Evolutionary conservation across 345 rosid genomes (phyloP), one percentile per base, ranked within the genome.

Genomic region (Mercurialis annua): DNA sequence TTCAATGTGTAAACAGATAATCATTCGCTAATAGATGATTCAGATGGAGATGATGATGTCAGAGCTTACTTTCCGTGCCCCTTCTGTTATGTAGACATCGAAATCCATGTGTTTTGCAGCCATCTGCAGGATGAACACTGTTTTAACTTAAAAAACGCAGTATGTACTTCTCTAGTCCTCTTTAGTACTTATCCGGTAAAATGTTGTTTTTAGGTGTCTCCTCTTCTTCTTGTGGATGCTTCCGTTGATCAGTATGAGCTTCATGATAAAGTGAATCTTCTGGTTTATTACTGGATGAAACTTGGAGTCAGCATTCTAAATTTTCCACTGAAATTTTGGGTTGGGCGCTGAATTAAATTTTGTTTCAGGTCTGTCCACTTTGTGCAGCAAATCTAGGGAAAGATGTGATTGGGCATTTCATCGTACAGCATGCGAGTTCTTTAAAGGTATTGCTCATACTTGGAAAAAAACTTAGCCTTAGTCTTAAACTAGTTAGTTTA

Each of bases 381-480:
- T 87, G 90, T 73, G 88, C 90, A 12, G 87, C 73, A 65, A 83
- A 76, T 78, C 81, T 85, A 33, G 88, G 84, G 49, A 85, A 78
- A 71, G 86, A 87, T 71, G 83, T 72, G 21, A 65, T 66, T 38
- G 80, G 80, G 38, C 93, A 83, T 82, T 83, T 87, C 73, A 66
- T 80, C n/a, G 74, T 59, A 64, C 88, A 82, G 50, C 90, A 85
- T 67, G 53, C 84, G 24, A 74, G 62, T 73, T 83, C 72, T 2
- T 69, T 87, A 46, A 83, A 82, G 86, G 93, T 84, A 71, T 30
- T 51, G 2, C 48, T 53, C 42, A n/a, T n/a, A 16, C 49, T 46
- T 21, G 44, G 52, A 40, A 15, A 4, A 24, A 52, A 8, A 24
- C 7, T 44, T 33, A 15, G 54, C 26, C 27, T 36, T 26, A 17